Evolutionary conservation across 2,329 filamentous ascomycete species (phyloP), one percentile per base, ranked within the genome.

Genomic region (Zopfia rhizophila): DNA sequence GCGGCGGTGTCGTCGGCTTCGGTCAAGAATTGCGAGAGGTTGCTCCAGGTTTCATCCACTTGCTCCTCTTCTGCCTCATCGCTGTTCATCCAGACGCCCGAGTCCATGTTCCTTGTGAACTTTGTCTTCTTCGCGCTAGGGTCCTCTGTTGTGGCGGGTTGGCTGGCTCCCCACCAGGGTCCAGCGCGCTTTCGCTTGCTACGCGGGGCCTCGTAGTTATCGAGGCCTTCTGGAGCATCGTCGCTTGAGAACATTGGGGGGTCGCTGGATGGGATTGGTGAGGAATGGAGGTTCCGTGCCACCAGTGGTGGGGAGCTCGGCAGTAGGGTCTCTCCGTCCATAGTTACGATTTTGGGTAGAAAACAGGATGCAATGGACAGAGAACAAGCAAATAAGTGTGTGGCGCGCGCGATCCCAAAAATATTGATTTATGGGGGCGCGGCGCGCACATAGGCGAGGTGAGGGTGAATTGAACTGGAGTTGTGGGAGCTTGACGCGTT

Each of bases 171-270:
- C 53, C 61, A 69, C 68, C 68, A 70, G 8, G 61, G 45, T 35
- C 65, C 65, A 38, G 56, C 58, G 38, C 60, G 60, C 40, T 70
- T 70, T 30, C 66, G 56, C 50, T 70, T 70, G 41, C 54, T 46
- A 13, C 68, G 63, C 5, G 65, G 66, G 1, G 65, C 61, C 21
- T 62, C 48, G 33, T 70, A 70, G 27, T 69, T 68, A 27, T 69
- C 68, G 3, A 55, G 60, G 2, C 53, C 60, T 16, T 66, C 64
- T 3, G 51, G 45, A 1, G 66, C 62, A 21, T 63, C 65, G 25
- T 69, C 65, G 24, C 63, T 68, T 13, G 68, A 70, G 48, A 70
- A 70, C 0, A 69, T n/a, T 7, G 47, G 41, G 44, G 1, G 66
- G 61, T 7, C 64, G 61, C 11, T 64, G 61, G 45, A 64, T 69